These are phyloP conservation scores for Phaeophleospora eucalypticola DNA, from an alignment of 2,329 filamentous ascomycete genomes.

Conservation along the genomic window DNA sequence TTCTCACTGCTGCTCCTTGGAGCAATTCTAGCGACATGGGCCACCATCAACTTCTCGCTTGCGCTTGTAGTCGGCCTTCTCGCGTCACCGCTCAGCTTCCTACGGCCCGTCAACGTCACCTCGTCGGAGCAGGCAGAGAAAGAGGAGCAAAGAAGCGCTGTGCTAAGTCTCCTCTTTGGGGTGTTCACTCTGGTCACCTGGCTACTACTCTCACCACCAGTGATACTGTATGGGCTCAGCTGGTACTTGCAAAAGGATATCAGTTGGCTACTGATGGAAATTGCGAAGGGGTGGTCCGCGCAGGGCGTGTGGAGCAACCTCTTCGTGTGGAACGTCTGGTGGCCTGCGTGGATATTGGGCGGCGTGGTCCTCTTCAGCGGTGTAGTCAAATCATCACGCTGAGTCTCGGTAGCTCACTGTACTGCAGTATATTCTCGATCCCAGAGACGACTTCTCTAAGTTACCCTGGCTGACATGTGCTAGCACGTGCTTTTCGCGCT, in stretches of 20 bases:
- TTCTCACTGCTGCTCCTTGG: slow-evolving; percentile 91
- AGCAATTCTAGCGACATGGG: slow-evolving; percentile 85
- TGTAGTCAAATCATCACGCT: slow-evolving; percentile 3
- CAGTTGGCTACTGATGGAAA: slow-evolving; percentile 23
- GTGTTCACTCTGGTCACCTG: slow-evolving; percentile 13
- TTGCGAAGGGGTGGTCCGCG: slow-evolving; percentile 31
- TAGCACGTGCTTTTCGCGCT: not conserved
- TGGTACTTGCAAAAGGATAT: slow-evolving; percentile 20
- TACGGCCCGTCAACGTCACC: slow-evolving; percentile 35
- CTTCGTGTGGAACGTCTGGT: slow-evolving; percentile 32
- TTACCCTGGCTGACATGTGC: no score
- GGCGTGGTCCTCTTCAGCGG: slow-evolving; percentile 23
- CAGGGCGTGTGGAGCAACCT: slow-evolving; percentile 32
- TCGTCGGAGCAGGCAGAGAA: not conserved
- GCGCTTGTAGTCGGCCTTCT: slow-evolving; percentile 79
- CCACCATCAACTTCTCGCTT: slow-evolving; percentile 92
- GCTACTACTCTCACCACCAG: slow-evolving; percentile 20
- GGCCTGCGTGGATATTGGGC: slow-evolving; percentile 32
- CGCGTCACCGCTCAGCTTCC: slow-evolving; percentile 74
- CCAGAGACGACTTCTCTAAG: no score
- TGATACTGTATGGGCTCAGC: slow-evolving; percentile 20
- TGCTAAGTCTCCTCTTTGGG: slow-evolving; percentile 8
- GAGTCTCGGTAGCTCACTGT: not conserved
- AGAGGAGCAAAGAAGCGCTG: not conserved
- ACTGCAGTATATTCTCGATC: no score